phyloP scores from a whole-genome alignment of 2,329 filamentous ascomycete genomes.

The Epichloe baconii region DNA sequence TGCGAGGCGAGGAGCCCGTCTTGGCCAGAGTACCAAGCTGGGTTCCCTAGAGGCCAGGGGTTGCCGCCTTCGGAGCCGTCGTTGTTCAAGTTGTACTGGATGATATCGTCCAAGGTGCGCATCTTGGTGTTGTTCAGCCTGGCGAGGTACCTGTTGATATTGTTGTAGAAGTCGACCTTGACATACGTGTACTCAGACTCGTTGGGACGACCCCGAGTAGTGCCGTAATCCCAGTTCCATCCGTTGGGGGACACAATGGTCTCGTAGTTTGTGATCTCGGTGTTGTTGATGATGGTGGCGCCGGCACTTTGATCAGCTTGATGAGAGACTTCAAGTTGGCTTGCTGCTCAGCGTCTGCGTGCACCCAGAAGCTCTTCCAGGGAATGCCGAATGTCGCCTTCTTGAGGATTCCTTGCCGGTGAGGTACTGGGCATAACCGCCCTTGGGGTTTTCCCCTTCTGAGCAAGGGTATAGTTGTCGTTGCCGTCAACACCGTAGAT shows the following conservation, averaged over 20 bases:
- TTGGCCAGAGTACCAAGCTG: constrained; percentile 58
- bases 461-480: constrained; percentile 53
- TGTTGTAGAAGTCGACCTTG: constrained; percentile 56
- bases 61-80: constrained; percentile 54
- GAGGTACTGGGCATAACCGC: constrained; percentile 46
- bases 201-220: constrained; percentile 48
- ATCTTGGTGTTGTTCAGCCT: constrained; percentile 49
- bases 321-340: constrained; percentile 34
- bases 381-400: constrained; percentile 57
- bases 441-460: constrained; percentile 36
- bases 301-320: constrained; percentile 42
- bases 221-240: constrained; percentile 66
- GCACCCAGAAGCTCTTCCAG: constrained; percentile 58
- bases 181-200: constrained; percentile 63
- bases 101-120: constrained; percentile 48
- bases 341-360: constrained; percentile 43
- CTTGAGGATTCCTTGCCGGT: constrained; percentile 39
- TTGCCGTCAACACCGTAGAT: constrained; percentile 51
- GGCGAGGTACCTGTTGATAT: constrained; percentile 48
- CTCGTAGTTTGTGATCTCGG: constrained; percentile 51
- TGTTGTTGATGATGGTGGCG: constrained; percentile 55
- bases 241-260: constrained; percentile 49
- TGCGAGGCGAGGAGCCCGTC: constrained; percentile 55
- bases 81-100: constrained; percentile 51
- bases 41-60: constrained; percentile 37